Conservation (phyloP, 2,329 filamentous ascomycete genomes). For the Pestalotiopsis sp. region DNA sequence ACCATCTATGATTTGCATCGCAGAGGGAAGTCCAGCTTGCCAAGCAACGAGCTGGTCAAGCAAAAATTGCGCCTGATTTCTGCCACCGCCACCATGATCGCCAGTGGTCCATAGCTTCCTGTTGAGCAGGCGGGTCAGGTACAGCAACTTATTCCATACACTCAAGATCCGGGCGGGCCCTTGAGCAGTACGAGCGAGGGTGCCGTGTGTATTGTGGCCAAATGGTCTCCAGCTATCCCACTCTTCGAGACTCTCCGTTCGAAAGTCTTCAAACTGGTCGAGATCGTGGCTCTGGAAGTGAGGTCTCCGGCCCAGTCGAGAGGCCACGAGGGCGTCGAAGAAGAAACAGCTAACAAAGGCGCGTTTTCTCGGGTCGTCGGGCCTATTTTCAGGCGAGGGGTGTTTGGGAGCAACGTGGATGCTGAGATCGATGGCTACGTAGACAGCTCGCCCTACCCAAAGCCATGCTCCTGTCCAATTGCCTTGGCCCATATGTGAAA, state of each 20-base stretch:
- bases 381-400: not conserved
- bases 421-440: not conserved
- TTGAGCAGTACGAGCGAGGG: not conserved
- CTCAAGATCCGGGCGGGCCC: not conserved
- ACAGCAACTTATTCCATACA: not conserved
- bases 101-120: not conserved
- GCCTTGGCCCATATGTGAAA: not conserved
- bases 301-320: not conserved
- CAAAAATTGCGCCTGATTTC: not conserved
- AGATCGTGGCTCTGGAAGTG: not conserved
- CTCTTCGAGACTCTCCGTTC: not conserved
- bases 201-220: not conserved
- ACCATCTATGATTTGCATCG: not conserved
- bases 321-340: slow-evolving; percentile 1
- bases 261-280: not conserved
- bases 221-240: slow-evolving; percentile 3
- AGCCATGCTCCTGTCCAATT: not conserved
- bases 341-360: not conserved
- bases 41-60: not conserved
- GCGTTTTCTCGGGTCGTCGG: not conserved
- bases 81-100: not conserved
- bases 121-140: not conserved
- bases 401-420: not conserved
- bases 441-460: not conserved
- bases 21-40: not conserved